Conservation (phyloP, 371 early-diverging fungal genomes). For the Syncephalastrum contaminatum region DNA sequence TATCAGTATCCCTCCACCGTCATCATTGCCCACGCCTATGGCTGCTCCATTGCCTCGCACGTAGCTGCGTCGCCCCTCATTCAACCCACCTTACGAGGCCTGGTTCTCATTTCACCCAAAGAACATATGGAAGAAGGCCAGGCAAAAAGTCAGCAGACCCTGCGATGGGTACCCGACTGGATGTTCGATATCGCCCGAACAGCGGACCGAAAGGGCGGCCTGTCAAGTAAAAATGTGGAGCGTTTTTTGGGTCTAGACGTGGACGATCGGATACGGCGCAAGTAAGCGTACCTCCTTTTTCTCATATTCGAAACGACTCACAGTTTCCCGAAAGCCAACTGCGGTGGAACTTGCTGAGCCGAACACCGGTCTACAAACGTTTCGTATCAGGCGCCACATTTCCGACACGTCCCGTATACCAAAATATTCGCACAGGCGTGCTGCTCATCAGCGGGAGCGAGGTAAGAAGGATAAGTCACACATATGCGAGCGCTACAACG, state of each 20-base stretch:
- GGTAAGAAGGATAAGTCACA: constrained; percentile 23
- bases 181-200: constrained; percentile 53
- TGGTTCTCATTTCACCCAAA: constrained; percentile 67
- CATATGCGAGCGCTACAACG: too few species aligned
- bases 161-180: constrained; percentile 56
- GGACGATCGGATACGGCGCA: constrained; percentile 38
- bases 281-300: constrained; percentile 25
- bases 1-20: constrained; percentile 62
- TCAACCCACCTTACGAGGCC: constrained; percentile 42
- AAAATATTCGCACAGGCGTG: constrained; percentile 52
- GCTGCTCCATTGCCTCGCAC: constrained; percentile 60
- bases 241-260: constrained; percentile 54
- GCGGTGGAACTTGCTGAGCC: constrained; percentile 61
- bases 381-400: constrained; percentile 51
- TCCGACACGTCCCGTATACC: constrained; percentile 44
- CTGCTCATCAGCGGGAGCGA: constrained; percentile 61
- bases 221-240: constrained; percentile 58
- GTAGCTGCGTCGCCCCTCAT: constrained; percentile 44
- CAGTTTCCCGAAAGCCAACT: constrained; percentile 41
- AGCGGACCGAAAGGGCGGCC: constrained; percentile 64
- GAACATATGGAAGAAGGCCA: constrained; percentile 51
- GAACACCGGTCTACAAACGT: constrained; percentile 55
- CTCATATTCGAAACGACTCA: not conserved
- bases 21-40: constrained; percentile 71
- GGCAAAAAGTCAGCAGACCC: constrained; percentile 24